A percentile compares a stretch with the other conserved stretches of the same genome.
phyloP scores from a whole-genome alignment of 208 protist species.

The Leishmania major region DNA sequence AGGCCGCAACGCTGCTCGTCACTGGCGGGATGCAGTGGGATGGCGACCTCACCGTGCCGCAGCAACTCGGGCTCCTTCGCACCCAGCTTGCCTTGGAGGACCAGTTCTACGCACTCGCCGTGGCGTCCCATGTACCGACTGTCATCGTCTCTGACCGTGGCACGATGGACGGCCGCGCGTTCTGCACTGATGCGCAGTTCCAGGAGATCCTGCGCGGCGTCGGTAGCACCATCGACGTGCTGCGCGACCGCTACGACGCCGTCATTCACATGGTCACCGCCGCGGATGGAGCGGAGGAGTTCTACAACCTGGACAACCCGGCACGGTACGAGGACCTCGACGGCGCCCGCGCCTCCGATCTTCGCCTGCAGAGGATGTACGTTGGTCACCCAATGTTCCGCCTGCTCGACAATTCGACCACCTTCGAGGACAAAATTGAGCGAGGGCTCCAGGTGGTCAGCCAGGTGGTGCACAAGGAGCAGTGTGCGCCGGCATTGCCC shows the following conservation, averaged over 20 bases:
- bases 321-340: conserved; percentile 82
- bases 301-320: conserved; percentile 82
- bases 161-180: conserved; percentile 87
- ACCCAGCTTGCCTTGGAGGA: conserved; percentile 81
- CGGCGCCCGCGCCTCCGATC: conserved; percentile 74
- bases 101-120: conserved; percentile 69
- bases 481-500: conserved; percentile 22
- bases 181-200: conserved; percentile 71
- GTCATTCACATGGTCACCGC: conserved; percentile 87
- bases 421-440: conserved; percentile 83
- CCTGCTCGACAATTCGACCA: conserved; percentile 75
- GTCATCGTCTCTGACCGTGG: conserved; percentile 81
- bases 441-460: conserved; percentile 67
- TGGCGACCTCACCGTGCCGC: conserved; percentile 39
- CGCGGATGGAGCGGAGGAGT: conserved; percentile 69
- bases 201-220: conserved; percentile 42
- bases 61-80: conserved; percentile 68
- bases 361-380: conserved; percentile 80
- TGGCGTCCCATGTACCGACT: conserved; percentile 42
- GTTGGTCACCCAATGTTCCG: conserved; percentile 72
- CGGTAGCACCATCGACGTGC: conserved; percentile 49
- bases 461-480: conserved; percentile 44
- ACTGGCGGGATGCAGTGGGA: conserved; percentile 76
- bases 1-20: conserved; percentile 83
- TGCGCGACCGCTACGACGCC: conserved; percentile 85